phyloP scores from a whole-genome alignment of 2,329 filamentous ascomycete genomes.

The Chalara sp. region DNA sequence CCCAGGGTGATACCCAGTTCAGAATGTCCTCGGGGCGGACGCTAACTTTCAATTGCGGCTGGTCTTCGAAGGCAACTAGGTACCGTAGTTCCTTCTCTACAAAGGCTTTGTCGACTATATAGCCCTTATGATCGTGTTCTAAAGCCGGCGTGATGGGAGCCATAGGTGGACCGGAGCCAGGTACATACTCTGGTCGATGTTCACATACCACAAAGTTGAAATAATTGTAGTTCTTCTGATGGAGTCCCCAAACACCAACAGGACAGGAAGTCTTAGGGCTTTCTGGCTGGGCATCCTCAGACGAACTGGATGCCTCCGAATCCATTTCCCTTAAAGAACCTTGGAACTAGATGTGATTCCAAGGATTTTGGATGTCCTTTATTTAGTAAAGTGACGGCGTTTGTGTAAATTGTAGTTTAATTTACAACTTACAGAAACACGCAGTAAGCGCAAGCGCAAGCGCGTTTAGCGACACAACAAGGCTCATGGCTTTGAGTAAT shows the following conservation, averaged over 20 bases:
- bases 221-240: not conserved
- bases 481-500: too few relatives aligned
- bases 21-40: constrained; percentile 41
- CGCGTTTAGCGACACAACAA: too few relatives aligned
- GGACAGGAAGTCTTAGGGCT: too few relatives aligned
- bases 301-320: too few relatives aligned
- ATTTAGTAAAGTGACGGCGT: too few relatives aligned
- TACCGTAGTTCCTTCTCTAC: constrained; percentile 17
- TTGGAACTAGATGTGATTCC: too few relatives aligned
- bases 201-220: constrained; percentile 24
- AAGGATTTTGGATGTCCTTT: too few relatives aligned
- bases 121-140: constrained; percentile 43
- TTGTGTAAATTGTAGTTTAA: too few relatives aligned
- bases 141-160: constrained; percentile 42
- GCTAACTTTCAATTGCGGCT: constrained; percentile 42
- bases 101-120: constrained; percentile 43
- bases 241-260: not conserved
- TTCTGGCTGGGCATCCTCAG: too few relatives aligned
- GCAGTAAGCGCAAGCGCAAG: too few relatives aligned
- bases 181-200: constrained; percentile 32
- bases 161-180: constrained; percentile 41
- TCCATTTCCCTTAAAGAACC: too few relatives aligned
- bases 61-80: constrained; percentile 17
- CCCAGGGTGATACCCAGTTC: constrained; percentile 51
- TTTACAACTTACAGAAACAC: too few relatives aligned